Evolutionary conservation across 2,329 filamentous ascomycete species (phyloP).

Genomic region (Gnomoniopsis sp.): DNA sequence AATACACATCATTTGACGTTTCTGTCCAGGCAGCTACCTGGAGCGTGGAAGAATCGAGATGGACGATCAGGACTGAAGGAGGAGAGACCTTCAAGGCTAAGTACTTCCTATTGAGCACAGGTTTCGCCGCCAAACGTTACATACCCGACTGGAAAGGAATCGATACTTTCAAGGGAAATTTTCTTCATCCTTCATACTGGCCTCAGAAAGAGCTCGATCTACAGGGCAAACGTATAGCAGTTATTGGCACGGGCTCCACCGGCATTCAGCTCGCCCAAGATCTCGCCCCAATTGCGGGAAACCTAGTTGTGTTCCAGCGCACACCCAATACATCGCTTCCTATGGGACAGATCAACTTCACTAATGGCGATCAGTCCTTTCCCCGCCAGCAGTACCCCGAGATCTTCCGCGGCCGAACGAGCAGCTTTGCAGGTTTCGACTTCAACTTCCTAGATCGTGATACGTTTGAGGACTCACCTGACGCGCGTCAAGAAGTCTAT

Average conservation of each 20-base stretch:
- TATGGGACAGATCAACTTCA: conserved; percentile 43
- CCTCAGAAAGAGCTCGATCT: not conserved
- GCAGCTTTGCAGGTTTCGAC: conserved; percentile 35
- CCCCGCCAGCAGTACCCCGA: conserved; percentile 28
- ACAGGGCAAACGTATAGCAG: conserved; percentile 2
- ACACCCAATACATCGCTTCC: conserved; percentile 54
- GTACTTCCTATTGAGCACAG: conserved; percentile 7
- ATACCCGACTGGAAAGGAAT: conserved; percentile 12
- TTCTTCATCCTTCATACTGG: conserved; percentile 10
- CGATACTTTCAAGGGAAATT: conserved; percentile 4
- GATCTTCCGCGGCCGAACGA: conserved; percentile 39
- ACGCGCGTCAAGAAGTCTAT: conserved; percentile 30
- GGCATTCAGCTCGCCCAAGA: conserved; percentile 6
- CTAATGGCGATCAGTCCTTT: conserved; percentile 40
- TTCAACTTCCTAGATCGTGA: conserved; percentile 43
- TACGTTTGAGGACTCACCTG: conserved; percentile 38
- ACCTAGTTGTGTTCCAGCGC: conserved; percentile 48
- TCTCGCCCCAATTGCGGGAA: conserved; percentile 22
- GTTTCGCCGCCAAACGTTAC: conserved; percentile 10
- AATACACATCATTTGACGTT: conserved; percentile 7
- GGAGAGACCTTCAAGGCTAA: not conserved
- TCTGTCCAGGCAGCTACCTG: conserved; percentile 4
- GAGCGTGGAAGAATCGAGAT: conserved; percentile 1
- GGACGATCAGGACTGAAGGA: conserved; percentile 4
- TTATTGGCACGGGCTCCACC: conserved; percentile 12